Percentiles rank a stretch among this genome's conserved stretches.
Conservation (phyloP, 306 rosid genomes). For the Fragaria vesca region DNA sequence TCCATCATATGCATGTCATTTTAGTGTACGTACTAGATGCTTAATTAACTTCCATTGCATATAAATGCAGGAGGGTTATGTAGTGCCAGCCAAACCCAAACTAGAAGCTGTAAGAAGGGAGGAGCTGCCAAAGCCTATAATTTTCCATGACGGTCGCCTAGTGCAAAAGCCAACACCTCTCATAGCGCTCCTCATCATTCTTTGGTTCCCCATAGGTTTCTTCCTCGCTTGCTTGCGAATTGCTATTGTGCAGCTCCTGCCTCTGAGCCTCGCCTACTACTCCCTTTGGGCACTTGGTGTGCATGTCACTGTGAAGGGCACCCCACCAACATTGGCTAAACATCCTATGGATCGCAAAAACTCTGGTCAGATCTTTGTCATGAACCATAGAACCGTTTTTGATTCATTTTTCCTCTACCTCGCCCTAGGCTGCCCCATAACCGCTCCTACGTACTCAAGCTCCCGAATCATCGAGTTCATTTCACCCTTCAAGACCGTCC, state of each 20-base stretch:
- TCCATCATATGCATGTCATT: neutral
- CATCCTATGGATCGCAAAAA: constrained; percentile 44
- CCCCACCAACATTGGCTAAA: constrained; percentile 47
- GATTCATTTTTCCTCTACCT: constrained; percentile 78
- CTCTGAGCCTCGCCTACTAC: constrained; percentile 58
- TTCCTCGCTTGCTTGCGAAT: constrained; percentile 56
- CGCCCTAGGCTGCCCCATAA: constrained; percentile 65
- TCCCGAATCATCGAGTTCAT: constrained; percentile 68
- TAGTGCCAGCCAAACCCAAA: constrained; percentile 44
- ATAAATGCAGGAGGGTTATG: constrained; percentile 51
- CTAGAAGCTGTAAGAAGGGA: constrained; percentile 42
- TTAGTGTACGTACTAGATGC: neutral
- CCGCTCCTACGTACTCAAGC: constrained; percentile 66
- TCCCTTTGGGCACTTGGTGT: constrained; percentile 71
- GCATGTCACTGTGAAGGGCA: constrained; percentile 58
- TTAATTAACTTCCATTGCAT: no score
- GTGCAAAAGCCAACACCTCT: constrained; percentile 71
- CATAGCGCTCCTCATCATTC: constrained; percentile 44
- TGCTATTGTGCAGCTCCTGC: constrained; percentile 49
- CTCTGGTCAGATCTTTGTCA: neutral
- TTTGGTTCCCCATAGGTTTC: constrained; percentile 75
- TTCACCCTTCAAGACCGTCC: constrained; percentile 67
- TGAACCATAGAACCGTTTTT: constrained; percentile 37
- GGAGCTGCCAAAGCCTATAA: constrained; percentile 71
- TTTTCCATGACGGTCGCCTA: constrained; percentile 80